Evolutionary conservation across 345 rosid species (phyloP).

Genomic region (Bruguiera sexangula): DNA sequence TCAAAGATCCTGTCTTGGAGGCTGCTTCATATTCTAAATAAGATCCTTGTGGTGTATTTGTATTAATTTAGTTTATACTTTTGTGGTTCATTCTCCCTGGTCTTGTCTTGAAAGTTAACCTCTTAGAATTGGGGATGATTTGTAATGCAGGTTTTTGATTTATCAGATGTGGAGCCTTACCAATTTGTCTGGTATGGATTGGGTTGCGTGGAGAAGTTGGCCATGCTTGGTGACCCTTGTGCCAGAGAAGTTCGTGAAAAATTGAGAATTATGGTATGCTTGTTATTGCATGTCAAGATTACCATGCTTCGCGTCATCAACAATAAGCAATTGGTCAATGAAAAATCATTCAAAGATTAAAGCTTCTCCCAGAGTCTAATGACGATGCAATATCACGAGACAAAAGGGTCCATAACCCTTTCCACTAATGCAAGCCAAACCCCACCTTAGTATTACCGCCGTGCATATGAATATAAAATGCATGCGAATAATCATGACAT

Average conservation of each 20-base stretch:
- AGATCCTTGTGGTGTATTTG: too few relatives aligned
- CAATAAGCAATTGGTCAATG: constrained; percentile 22
- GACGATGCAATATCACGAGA: constrained; percentile 53
- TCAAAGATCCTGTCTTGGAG: too few relatives aligned
- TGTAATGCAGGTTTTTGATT: constrained; percentile 50
- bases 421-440: constrained; percentile 60
- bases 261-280: constrained; percentile 76
- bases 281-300: not conserved
- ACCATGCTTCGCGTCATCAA: too few relatives aligned
- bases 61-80: not conserved
- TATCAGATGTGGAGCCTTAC: constrained; percentile 69
- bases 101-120: not conserved
- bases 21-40: too few relatives aligned
- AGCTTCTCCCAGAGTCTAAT: constrained; percentile 21
- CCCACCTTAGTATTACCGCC: constrained; percentile 38
- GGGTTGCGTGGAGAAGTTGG: constrained; percentile 74
- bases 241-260: constrained; percentile 75
- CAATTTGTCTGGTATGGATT: constrained; percentile 76
- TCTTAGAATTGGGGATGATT: constrained; percentile 1
- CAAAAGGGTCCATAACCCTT: constrained; percentile 47
- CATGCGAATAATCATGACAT: constrained; percentile 33
- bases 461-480: constrained; percentile 7
- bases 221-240: constrained; percentile 57
- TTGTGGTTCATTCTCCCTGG: not conserved
- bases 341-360: constrained; percentile 21